A percentile compares a stretch with the other conserved stretches of the same genome.
These are phyloP conservation scores for Fusarium sp. DNA, from an alignment of 2,329 filamentous ascomycete genomes.

Conservation along the genomic window DNA sequence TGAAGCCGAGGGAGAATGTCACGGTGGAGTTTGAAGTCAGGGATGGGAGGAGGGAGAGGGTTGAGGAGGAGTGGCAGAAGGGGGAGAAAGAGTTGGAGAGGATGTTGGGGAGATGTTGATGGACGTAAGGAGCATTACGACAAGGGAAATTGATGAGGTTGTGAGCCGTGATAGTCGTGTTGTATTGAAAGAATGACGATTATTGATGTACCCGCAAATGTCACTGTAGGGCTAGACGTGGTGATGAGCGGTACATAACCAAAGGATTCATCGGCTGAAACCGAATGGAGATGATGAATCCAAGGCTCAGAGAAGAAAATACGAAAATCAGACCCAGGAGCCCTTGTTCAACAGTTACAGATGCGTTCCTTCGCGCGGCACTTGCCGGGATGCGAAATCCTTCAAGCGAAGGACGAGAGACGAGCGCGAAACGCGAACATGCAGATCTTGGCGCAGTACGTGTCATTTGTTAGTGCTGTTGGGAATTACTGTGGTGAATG, in stretches of 20 bases:
- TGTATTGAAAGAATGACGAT: background rate
- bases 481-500: accelerated
- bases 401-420: background rate
- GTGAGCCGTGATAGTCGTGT: background rate
- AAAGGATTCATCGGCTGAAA: background rate
- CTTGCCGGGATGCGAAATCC: background rate
- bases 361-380: background rate
- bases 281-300: background rate
- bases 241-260: background rate
- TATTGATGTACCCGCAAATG: background rate
- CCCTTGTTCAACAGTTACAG: background rate
- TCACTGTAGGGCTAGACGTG: background rate
- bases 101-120: conserved; percentile 3
- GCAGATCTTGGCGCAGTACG: background rate
- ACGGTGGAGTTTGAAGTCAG: conserved; percentile 13
- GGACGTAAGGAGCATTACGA: background rate
- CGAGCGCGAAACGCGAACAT: background rate
- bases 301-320: background rate
- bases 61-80: conserved; percentile 16
- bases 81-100: conserved; percentile 14
- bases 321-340: background rate
- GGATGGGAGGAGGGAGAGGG: conserved; percentile 2
- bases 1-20: conserved; percentile 24
- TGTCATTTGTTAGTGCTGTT: background rate
- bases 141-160: background rate